Base-by-base conservation (phyloP, 441 rosid genomes). In the Aquilaria agallochum region DNA sequence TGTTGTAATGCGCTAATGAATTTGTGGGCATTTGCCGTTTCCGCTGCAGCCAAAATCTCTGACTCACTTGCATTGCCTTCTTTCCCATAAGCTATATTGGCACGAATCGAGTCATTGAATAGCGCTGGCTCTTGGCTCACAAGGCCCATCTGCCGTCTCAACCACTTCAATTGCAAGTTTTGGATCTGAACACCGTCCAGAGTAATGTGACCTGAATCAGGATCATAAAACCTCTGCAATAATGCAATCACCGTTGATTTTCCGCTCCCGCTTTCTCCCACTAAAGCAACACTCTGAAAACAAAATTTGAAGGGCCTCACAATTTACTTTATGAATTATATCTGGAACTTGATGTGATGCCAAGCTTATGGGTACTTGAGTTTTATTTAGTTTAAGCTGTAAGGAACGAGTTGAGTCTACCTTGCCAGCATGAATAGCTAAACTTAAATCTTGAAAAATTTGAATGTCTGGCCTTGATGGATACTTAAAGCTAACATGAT, bases 251-350 rank as follows among this genome's bases (percentile, higher is more conserved):
- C 87, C 0, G 92, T 94, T 10, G 96, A 94, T 65, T 89, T 91
- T 2, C 95, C 92, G 5, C 94, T 72, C 48, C 97, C 96, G 50
- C 97, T 94, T 67, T 94, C 99, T 72, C 96, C 99, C 31, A 94
- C 97, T 59, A 91, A 70, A 67, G 97, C 97, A 47, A 89, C 84
- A 27, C 89, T 84, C 97, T 91, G 81, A 68, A 56, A 40, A 52
- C 59, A 12, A 40, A 12, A 62, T 15, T 7, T 27, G 42, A 11
- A 10, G 58, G 1, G 27, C 27, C 27, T 20, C 27, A 58, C 12
- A 51, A 20, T 20, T 20, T 20, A 20, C 27, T 20, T 20, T 20
- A 20, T 20, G 27, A 20, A 20, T 20, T 20, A 20, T 20, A 20
- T 20, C 27, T 20, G 27, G 27, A 20, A 1, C 27, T 36, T 36